A percentile compares a stretch with the other conserved stretches of the same genome.
Conservation (phyloP, 805 yeast species). For the Yamadazyma insecticola region DNA sequence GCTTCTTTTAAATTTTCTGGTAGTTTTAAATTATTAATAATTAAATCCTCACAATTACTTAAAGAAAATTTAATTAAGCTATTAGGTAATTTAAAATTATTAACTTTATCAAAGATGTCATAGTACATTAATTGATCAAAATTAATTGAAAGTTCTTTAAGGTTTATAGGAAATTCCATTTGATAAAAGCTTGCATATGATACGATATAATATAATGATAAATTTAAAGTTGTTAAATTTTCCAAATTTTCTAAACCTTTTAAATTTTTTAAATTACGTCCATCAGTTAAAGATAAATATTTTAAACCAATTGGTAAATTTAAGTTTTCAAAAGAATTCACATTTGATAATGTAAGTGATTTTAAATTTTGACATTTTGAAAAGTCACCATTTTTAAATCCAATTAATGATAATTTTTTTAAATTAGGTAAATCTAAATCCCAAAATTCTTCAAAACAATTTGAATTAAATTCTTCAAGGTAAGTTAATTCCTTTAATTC, state of each 20-base stretch:
- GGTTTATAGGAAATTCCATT: constrained; percentile 3
- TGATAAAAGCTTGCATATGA: constrained; percentile 5
- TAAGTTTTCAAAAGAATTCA: constrained; percentile 2
- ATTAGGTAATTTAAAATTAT: constrained; percentile 3
- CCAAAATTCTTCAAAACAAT: constrained; percentile 3
- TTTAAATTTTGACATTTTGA: constrained; percentile 2
- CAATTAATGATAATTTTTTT: constrained; percentile 3
- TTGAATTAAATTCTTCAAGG: constrained; percentile 2
- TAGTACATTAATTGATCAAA: constrained; percentile 3
- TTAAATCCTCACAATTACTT: constrained; percentile 5
- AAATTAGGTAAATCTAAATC: constrained; percentile 3
- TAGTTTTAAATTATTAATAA: constrained; percentile 2
- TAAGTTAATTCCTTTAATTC: constrained; percentile 1
- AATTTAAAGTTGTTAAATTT: constrained; percentile 1
- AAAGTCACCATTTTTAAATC: constrained; percentile 6
- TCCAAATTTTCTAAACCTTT: constrained; percentile 1
- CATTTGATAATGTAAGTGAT: constrained; percentile 4
- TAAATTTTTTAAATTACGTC: constrained; percentile 2
- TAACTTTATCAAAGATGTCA: constrained; percentile 6
- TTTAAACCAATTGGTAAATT: constrained; percentile 4
- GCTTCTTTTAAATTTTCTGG: constrained; percentile 3
- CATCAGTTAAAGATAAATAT: constrained; percentile 5
- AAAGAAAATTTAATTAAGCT: constrained; percentile 3
- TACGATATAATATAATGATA: constrained; percentile 1
- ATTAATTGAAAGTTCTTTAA: constrained; percentile 1